Percentiles rank a stretch among this genome's conserved stretches.
Evolutionary conservation across 202 grass and related monocot species (phyloP).

Genomic region (Musa balbisiana): DNA sequence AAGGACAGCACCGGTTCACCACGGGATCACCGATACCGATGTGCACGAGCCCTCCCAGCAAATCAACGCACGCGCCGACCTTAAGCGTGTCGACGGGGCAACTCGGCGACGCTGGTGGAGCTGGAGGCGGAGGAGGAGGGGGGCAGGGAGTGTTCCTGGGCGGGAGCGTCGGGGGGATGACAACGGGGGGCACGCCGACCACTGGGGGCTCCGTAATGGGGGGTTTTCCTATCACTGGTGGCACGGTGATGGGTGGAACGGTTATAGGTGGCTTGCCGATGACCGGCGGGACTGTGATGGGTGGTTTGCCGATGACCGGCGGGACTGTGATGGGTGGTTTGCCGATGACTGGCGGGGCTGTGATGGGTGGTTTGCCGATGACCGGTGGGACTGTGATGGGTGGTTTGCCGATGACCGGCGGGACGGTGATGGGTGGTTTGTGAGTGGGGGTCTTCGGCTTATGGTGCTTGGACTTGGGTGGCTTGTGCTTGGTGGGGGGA

Average conservation of each 20-base stretch:
- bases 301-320: constrained; percentile 9
- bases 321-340: constrained; percentile 9
- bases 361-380: constrained; percentile 13
- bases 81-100: constrained; percentile 83
- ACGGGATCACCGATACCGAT: constrained; percentile 55
- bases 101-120: constrained; percentile 21
- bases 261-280: constrained; percentile 6
- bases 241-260: constrained; percentile 9
- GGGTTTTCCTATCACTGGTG: constrained; percentile 17
- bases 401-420: too few species aligned
- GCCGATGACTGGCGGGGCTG: constrained; percentile 3
- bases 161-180: not conserved
- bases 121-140: not conserved
- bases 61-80: constrained; percentile 80
- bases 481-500: constrained; percentile 39
- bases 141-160: not conserved
- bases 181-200: not conserved
- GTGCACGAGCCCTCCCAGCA: constrained; percentile 85
- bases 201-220: not conserved
- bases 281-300: not conserved
- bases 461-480: constrained; percentile 20
- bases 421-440: constrained; percentile 11
- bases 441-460: constrained; percentile 13
- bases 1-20: constrained; percentile 79
- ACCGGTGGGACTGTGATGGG: not conserved